A percentile compares a stretch with the other conserved stretches of the same genome.
phyloP scores from a whole-genome alignment of 768 basidiomycete genomes.

The Lactifluus rugatus region DNA sequence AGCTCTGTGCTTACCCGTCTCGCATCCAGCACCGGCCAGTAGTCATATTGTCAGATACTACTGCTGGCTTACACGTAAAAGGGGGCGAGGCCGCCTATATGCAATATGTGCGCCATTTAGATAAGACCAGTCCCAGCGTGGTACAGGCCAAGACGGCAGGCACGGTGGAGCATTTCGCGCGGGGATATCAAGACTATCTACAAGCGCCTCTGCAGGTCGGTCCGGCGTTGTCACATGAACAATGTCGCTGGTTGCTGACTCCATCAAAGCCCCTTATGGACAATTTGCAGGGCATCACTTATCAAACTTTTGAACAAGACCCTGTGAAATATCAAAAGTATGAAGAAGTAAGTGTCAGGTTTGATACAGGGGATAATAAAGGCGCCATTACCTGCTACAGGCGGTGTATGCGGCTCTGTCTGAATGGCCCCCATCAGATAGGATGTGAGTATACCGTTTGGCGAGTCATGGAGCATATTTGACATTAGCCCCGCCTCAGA shows the following conservation, averaged over 20 bases:
- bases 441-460: conserved; percentile 43
- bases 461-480: background rate
- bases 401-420: conserved; percentile 73
- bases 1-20: conserved; percentile 6
- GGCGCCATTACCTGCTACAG: conserved; percentile 28
- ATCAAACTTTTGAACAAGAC: conserved; percentile 96
- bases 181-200: conserved; percentile 90
- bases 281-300: conserved; percentile 89
- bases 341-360: conserved; percentile 58
- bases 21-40: conserved; percentile 67
- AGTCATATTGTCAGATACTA: conserved; percentile 69
- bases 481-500: conserved; percentile 30
- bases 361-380: background rate
- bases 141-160: conserved; percentile 55
- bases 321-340: conserved; percentile 94
- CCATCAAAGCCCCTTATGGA: conserved; percentile 82
- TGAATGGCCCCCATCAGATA: conserved; percentile 52
- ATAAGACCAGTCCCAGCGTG: conserved; percentile 63
- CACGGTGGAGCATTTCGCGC: conserved; percentile 82
- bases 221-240: conserved; percentile 12
- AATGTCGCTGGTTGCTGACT: background rate
- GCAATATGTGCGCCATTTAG: conserved; percentile 79
- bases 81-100: conserved; percentile 85
- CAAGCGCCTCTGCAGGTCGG: conserved; percentile 87
- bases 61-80: conserved; percentile 51